These are phyloP conservation scores for Boletus bicolor DNA, from an alignment of 768 basidiomycete genomes.

Conservation along the genomic window DNA sequence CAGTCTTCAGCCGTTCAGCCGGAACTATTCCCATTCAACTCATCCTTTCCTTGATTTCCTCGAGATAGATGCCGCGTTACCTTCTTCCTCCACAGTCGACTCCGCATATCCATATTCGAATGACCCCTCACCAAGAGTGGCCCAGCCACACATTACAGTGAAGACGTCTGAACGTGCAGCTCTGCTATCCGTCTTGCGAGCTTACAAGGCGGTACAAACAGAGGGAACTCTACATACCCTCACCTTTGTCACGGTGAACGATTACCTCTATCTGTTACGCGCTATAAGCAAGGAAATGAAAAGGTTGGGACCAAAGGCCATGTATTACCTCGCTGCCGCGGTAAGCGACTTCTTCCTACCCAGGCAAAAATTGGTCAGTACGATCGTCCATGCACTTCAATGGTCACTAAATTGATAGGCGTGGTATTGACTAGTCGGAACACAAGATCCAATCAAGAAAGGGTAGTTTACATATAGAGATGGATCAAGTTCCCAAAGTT, in stretches of 20 bases:
- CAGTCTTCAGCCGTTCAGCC: constrained; percentile 94
- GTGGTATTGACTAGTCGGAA: constrained; percentile 59
- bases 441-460: constrained; percentile 99
- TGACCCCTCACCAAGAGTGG: constrained; percentile 29
- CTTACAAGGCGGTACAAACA: constrained; percentile 78
- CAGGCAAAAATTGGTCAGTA: constrained; percentile 78
- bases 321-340: constrained; percentile 98
- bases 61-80: constrained; percentile 47
- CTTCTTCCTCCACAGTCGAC: constrained; percentile 19
- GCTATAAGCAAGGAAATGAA: constrained; percentile 79
- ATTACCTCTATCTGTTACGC: constrained; percentile 90
- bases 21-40: constrained; percentile 97
- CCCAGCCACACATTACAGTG: constrained; percentile 57
- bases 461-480: constrained; percentile 89
- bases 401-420: background rate
- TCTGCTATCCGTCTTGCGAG: constrained; percentile 67
- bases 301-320: constrained; percentile 60
- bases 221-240: constrained; percentile 77
- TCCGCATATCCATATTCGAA: constrained; percentile 21
- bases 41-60: constrained; percentile 97
- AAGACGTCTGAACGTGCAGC: constrained; percentile 59
- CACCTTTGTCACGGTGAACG: constrained; percentile 91
- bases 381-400: background rate
- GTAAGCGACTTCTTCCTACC: constrained; percentile 99
- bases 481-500: constrained; percentile 99